phyloP scores from a whole-genome alignment of 2,329 filamentous ascomycete species.

The Ophiostoma montium region DNA sequence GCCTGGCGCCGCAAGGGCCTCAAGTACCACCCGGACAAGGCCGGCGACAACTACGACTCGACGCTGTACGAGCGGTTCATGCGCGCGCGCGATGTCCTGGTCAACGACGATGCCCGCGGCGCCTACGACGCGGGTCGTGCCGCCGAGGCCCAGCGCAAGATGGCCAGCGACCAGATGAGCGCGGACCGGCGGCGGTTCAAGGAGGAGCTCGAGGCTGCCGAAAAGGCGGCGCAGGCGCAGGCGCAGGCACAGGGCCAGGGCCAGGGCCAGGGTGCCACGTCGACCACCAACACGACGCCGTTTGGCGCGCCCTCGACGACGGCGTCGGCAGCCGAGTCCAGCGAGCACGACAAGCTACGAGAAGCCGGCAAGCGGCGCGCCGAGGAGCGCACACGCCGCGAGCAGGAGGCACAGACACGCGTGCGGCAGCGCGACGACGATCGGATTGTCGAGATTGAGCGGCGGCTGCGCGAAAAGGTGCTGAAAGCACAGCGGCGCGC shows the following conservation, averaged over 20 bases:
- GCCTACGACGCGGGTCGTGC: constrained; percentile 67
- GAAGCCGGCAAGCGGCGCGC: constrained; percentile 22
- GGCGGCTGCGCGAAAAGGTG: constrained; percentile 26
- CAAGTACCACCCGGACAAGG: constrained; percentile 92
- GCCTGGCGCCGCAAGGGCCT: constrained; percentile 68
- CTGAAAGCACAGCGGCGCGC: constrained; percentile 15
- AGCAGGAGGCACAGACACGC: constrained; percentile 27
- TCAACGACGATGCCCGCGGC: constrained; percentile 53
- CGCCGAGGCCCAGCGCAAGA: constrained; percentile 53
- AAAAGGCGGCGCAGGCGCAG: constrained; percentile 26
- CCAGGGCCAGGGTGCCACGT: constrained; percentile 8
- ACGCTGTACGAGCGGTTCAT: constrained; percentile 76
- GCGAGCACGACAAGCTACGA: constrained; percentile 15
- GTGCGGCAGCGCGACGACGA: constrained; percentile 26
- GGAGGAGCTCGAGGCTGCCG: constrained; percentile 71
- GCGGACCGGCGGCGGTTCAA: constrained; percentile 61
- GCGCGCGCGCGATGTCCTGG: constrained; percentile 73
- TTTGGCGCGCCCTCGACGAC: neutral
- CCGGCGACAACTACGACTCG: constrained; percentile 57
- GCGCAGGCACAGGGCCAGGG: constrained; percentile 35
- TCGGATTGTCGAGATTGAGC: constrained; percentile 30
- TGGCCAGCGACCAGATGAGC: constrained; percentile 60
- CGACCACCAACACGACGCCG: constrained; percentile 17
- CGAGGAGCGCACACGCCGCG: constrained; percentile 28
- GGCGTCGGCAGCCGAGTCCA: constrained; percentile 2